Base-by-base conservation (phyloP, 768 basidiomycete genomes). In the Phaeolepiota aurea region DNA sequence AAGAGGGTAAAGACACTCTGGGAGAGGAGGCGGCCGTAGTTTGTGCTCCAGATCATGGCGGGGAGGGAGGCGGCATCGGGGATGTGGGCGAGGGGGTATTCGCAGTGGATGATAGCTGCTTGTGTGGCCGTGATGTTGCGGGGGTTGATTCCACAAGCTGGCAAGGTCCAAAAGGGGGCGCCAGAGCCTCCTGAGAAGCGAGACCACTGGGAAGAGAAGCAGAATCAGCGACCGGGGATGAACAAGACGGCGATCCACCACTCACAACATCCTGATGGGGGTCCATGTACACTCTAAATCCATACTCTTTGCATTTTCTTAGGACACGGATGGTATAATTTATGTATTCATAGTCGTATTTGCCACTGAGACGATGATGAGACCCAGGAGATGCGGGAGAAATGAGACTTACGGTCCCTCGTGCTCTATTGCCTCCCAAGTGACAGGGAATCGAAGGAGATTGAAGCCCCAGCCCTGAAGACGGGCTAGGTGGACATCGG, bases 41-140 rank as follows among this genome's bases (percentile, higher is more conserved):
- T 97, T 18, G 94, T 97, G 4, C 82, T 79, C 96, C 96, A 99
- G 45, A 91, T 77, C 96, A 99, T 99, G 36, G 85, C 79, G 3
- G 96, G 94, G 45, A 91, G 72, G 0, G 74, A 56, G 2, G 76
- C 69, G 0, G 94, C 92, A 48, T 84, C 70, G 3, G 88, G 72
- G 0, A 60, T 53, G 33, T 71, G 68, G 0, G 81, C 61, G 4
- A 67, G 53, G 0, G 89, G 83, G 60, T 89, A 98, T 63, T 98
- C 93, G 59, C 76, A 82, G 57, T 98, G 92, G 5, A 99, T 51
- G 39, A 93, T 77, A 22, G 91, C 82, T 5, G 88, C 72, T 54
- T 87, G 82, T 1, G 93, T 96, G 0, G 82, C 74, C 1, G 87
- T 88, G 49, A 98, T 79, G 48, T 86, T 77, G 40, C 77, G 71